Evolutionary conservation across 2,329 filamentous ascomycete species (phyloP).

Genomic region (Penicillium sp.): DNA sequence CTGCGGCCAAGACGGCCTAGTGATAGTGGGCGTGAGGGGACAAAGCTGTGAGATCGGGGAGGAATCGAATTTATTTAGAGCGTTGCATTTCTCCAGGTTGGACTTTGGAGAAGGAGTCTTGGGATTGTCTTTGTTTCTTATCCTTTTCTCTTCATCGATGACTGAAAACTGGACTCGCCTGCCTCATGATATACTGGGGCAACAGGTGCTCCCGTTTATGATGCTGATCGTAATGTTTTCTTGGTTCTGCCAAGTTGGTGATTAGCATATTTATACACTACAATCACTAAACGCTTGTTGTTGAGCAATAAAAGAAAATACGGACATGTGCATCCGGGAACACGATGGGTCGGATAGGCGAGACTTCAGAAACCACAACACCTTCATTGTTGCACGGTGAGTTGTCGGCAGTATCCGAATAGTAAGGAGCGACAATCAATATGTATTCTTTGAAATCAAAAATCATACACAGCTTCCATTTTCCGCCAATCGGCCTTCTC

Average conservation of each 20-base stretch:
- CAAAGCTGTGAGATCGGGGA: slow-evolving; percentile 36
- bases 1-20: slow-evolving; percentile 42
- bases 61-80: neutral
- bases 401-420: too few species aligned
- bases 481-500: neutral
- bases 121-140: slow-evolving; percentile 6
- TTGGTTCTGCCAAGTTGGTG: neutral
- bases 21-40: slow-evolving; percentile 47
- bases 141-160: neutral
- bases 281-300: too few species aligned
- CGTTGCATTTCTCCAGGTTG: slow-evolving; percentile 9
- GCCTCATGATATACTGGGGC: neutral
- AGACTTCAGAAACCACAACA: too few species aligned
- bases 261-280: too few species aligned
- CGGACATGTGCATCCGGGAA: too few species aligned
- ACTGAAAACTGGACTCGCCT: slow-evolving; percentile 12
- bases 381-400: too few species aligned
- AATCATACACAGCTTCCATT: too few species aligned
- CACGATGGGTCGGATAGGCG: too few species aligned
- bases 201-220: neutral
- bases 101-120: slow-evolving; percentile 8
- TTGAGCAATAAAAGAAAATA: too few species aligned
- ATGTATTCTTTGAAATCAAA: too few species aligned
- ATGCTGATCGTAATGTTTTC: neutral
- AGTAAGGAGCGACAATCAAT: too few species aligned